Percentiles rank a stretch among this genome's conserved stretches.
phyloP scores from a whole-genome alignment of 805 yeast genomes.

The Naumovozyma baii region DNA sequence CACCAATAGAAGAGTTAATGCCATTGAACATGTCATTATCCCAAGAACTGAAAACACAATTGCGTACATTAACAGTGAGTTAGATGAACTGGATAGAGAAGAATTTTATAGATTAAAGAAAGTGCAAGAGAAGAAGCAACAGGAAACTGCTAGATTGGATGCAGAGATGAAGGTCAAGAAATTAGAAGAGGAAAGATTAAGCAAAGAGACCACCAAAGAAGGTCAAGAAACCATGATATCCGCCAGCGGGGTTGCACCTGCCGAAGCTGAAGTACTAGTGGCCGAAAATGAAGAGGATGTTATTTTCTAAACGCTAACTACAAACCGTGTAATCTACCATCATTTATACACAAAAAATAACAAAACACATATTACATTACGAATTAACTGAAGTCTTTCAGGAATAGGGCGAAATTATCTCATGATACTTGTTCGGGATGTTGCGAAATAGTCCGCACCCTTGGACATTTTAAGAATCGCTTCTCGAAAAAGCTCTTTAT shows the following conservation, averaged over 20 bases:
- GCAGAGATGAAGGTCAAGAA: constrained; percentile 34
- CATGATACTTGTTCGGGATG: no score
- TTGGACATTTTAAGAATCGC: no score
- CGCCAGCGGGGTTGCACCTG: constrained; percentile 6
- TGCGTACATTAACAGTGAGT: constrained; percentile 81
- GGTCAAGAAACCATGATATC: constrained; percentile 18
- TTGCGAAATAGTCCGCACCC: no score
- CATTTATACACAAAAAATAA: neutral
- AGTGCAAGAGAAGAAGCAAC: constrained; percentile 89
- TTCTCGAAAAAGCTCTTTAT: no score
- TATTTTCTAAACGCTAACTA: constrained; percentile 27
- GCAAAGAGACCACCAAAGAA: constrained; percentile 21
- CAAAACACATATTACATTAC: no score
- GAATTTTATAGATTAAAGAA: constrained; percentile 94
- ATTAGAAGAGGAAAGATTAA: constrained; percentile 13
- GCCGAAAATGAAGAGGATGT: constrained; percentile 39
- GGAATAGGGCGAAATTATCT: no score
- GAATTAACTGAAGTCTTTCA: no score
- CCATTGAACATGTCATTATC: constrained; percentile 94
- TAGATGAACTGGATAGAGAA: constrained; percentile 96
- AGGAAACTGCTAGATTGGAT: constrained; percentile 59
- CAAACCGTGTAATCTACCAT: neutral
- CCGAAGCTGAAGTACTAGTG: constrained; percentile 20
- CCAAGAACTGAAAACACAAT: constrained; percentile 97
- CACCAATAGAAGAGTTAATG: constrained; percentile 95